Base-by-base conservation (phyloP, 768 basidiomycete genomes). In the Naganishia antarctica region DNA sequence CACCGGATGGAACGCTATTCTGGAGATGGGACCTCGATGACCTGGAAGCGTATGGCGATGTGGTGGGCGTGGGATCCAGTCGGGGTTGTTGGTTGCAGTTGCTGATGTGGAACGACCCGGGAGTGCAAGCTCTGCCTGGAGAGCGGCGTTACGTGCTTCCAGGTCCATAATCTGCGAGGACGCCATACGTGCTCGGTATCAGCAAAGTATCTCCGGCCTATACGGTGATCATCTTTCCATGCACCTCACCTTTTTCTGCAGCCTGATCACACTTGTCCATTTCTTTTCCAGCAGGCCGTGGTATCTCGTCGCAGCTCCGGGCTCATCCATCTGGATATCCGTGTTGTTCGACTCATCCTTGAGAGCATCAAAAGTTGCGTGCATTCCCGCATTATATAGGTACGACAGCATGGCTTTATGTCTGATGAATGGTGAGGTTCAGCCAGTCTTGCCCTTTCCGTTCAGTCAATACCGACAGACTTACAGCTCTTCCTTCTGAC, bases 201-300 rank as follows among this genome's bases (percentile, higher is more conserved):
- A n/a, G n/a, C n/a, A n/a, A n/a, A n/a, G n/a, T n/a, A n/a, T n/a
- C n/a, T n/a, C n/a, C n/a, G n/a, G n/a, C n/a, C n/a, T n/a, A n/a
- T n/a, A n/a, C n/a, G n/a, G n/a, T n/a, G n/a, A n/a, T n/a, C n/a
- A n/a, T n/a, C n/a, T n/a, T 44, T 29, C 16, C 16, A 21, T 29
- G 32, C 47, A 1, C 68, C 74, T 68, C 66, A 87, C 91, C 86
- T 93, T 94, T 83, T 93, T 90, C 81, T 97, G 93, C 75, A 97
- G 78, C 69, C 93, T 84, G 64, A 97, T 93, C 34, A 96, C 91
- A 73, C 88, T 90, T 51, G 90, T 94, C 93, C 93, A 97, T 78
- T 97, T 97, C 86, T 94, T 94, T 81, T 91, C 93, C 66, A 97
- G 79, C 63, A 97, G 79, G 0, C 91, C 92, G 1, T 86, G 85